phyloP scores from a whole-genome alignment of 2,329 filamentous ascomycete genomes.

The Sporothrix humicola region DNA sequence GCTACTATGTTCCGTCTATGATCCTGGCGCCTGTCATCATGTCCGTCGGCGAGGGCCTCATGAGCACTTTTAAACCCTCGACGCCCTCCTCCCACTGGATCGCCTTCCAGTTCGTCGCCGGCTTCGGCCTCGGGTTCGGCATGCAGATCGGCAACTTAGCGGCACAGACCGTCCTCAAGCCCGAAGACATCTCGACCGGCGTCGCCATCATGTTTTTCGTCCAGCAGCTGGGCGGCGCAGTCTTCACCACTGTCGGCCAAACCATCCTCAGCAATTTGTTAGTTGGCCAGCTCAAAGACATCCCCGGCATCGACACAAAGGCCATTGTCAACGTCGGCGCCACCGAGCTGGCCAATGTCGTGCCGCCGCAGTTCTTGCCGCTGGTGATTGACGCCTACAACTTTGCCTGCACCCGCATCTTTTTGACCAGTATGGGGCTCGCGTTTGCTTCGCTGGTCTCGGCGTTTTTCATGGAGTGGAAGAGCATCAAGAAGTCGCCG shows the following conservation, averaged over 20 bases:
- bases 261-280: slow-evolving; percentile 53
- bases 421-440: slow-evolving; percentile 64
- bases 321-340: slow-evolving; percentile 38
- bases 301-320: slow-evolving; percentile 42
- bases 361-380: slow-evolving; percentile 38
- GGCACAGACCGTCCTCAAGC: slow-evolving; percentile 53
- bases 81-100: slow-evolving; percentile 45
- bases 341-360: slow-evolving; percentile 37
- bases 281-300: slow-evolving; percentile 43
- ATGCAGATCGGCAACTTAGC: slow-evolving; percentile 55
- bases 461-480: slow-evolving; percentile 65
- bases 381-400: slow-evolving; percentile 60
- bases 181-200: slow-evolving; percentile 51
- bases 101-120: slow-evolving; percentile 53
- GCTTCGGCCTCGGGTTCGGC: slow-evolving; percentile 50
- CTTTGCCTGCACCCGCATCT: slow-evolving; percentile 61
- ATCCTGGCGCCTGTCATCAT: slow-evolving; percentile 48
- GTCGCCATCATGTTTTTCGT: slow-evolving; percentile 53
- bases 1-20: slow-evolving; percentile 55
- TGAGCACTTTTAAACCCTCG: slow-evolving; percentile 47
- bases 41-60: slow-evolving; percentile 50
- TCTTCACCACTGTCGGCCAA: slow-evolving; percentile 53
- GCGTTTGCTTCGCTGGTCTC: slow-evolving; percentile 60
- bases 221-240: slow-evolving; percentile 53
- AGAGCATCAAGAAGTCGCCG: slow-evolving; percentile 47